Evolutionary conservation across 75 land plant genomes (phyloP).

Genomic region (Pseudotsuga menziesii): DNA sequence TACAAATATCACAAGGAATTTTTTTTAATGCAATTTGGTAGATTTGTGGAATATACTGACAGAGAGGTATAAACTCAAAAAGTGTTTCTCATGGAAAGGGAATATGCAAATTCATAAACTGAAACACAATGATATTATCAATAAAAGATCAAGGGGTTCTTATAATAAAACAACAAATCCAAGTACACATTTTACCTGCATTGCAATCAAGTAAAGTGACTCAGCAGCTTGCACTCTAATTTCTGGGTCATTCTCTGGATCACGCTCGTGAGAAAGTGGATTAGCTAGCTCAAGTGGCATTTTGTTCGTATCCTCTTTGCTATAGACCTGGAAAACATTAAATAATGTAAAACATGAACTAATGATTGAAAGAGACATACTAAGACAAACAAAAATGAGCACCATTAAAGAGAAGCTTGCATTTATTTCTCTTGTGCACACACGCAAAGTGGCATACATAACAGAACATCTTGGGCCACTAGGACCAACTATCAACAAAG

Average conservation of each 20-base stretch:
- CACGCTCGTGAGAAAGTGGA: constrained; percentile 88
- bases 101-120: background rate
- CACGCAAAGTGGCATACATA: background rate
- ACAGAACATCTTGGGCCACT: background rate
- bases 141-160: background rate
- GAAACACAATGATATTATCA: background rate
- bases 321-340: constrained; percentile 43
- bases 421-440: background rate
- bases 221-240: constrained; percentile 83
- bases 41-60: background rate
- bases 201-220: constrained; percentile 68
- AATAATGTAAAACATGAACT: background rate
- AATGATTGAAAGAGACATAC: background rate
- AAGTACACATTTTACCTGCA: constrained; percentile 46
- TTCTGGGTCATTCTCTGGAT: constrained; percentile 71
- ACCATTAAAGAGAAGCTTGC: background rate
- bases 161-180: background rate
- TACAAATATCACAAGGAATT: background rate
- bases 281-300: constrained; percentile 89
- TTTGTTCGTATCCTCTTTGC: constrained; percentile 69
- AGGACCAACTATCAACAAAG: background rate
- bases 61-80: background rate
- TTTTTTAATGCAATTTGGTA: background rate
- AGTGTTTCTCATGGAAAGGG: background rate
- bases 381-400: background rate